Evolutionary conservation across 352 stramenopile genomes (phyloP).

Genomic region (Phytophthora melonis): DNA sequence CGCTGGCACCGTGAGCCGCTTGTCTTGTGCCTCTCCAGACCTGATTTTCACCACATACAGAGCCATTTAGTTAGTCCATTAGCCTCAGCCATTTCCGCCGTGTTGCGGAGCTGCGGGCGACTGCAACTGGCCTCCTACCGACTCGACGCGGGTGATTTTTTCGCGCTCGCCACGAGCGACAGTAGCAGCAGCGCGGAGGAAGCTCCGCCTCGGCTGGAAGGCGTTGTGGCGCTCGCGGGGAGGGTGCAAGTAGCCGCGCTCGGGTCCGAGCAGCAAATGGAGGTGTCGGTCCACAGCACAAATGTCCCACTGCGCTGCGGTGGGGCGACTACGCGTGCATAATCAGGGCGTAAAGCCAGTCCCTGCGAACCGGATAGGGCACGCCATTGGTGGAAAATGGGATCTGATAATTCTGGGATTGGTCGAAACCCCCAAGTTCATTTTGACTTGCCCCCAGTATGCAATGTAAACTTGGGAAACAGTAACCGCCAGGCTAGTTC

Average conservation of each 20-base stretch:
- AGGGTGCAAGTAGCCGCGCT: conserved; percentile 2
- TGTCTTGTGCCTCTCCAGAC: conserved; percentile 7
- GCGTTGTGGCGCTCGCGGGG: conserved; percentile 8
- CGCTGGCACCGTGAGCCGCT: background rate
- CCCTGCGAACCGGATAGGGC: background rate
- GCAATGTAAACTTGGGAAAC: background rate
- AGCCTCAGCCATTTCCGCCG: background rate
- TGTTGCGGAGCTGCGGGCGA: background rate
- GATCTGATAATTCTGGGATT: conserved; percentile 11
- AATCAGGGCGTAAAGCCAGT: conserved; percentile 32
- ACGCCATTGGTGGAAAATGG: conserved; percentile 23
- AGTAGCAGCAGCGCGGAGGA: background rate
- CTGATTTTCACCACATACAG: conserved; percentile 7
- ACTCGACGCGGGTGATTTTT: conserved; percentile 8
- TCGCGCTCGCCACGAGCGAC: conserved; percentile 14
- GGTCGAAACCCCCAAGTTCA: conserved; percentile 6
- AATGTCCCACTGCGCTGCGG: conserved; percentile 35
- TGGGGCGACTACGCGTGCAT: conserved; percentile 24
- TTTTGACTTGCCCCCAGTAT: conserved; percentile 29
- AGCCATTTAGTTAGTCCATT: background rate
- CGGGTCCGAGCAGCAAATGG: conserved; percentile 12
- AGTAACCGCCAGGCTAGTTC: conserved; percentile 12
- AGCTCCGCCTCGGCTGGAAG: conserved; percentile 8
- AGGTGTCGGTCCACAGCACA: conserved; percentile 17
- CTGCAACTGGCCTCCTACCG: conserved; percentile 29